Percentiles rank a stretch among this genome's conserved stretches.
Conservation (phyloP, 2,329 filamentous ascomycete genomes). For the Botrytis hyacinthi region DNA sequence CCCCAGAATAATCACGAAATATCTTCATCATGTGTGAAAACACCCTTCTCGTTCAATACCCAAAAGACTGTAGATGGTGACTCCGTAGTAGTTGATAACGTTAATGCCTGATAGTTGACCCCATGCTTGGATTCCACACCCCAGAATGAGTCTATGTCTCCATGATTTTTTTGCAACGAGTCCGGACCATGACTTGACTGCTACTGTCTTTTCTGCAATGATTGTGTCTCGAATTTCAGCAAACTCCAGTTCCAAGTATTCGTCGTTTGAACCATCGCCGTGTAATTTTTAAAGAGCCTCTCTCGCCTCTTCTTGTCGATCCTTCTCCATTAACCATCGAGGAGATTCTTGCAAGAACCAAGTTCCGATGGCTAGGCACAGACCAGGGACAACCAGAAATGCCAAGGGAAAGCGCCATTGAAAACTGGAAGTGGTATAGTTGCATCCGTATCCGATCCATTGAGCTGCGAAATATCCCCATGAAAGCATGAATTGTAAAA, state of each 20-base stretch:
- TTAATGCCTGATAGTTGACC: background rate
- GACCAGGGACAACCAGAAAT: slow-evolving; percentile 73
- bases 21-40: background rate
- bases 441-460: slow-evolving; percentile 68
- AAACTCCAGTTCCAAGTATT: slow-evolving; percentile 46
- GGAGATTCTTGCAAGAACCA: slow-evolving; percentile 39
- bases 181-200: background rate
- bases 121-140: background rate
- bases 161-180: background rate
- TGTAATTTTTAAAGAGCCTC: slow-evolving; percentile 56
- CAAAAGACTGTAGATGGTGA: slow-evolving; percentile 60
- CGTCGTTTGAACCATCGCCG: slow-evolving; percentile 45
- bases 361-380: slow-evolving; percentile 5
- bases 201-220: slow-evolving; percentile 51
- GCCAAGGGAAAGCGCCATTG: slow-evolving; percentile 75
- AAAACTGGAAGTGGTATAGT: slow-evolving; percentile 59
- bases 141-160: background rate
- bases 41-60: slow-evolving; percentile 39
- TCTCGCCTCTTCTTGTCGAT: slow-evolving; percentile 56
- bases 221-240: slow-evolving; percentile 52
- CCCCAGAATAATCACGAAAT: background rate
- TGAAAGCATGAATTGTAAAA: slow-evolving; percentile 62
- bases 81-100: slow-evolving; percentile 34
- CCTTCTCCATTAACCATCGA: slow-evolving; percentile 53
- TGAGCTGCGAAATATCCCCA: slow-evolving; percentile 67